A percentile compares a stretch with the other conserved stretches of the same genome.
Conservation (phyloP, 495 filamentous ascomycete species). For the Trichoderma asperelloides region DNA sequence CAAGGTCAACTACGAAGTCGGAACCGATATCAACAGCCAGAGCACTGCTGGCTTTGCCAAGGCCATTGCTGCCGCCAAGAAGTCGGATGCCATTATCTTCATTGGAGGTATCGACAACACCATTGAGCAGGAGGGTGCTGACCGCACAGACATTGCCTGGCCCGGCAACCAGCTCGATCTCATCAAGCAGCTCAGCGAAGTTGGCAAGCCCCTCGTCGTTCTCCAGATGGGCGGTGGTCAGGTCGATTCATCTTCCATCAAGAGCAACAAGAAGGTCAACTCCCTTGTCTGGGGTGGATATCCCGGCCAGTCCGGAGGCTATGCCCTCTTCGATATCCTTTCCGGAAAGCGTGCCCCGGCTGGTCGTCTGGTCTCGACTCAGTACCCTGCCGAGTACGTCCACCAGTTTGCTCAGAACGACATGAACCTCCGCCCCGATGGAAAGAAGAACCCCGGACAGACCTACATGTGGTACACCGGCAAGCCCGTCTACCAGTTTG, state of each 20-base stretch:
- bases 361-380: slow-evolving; percentile 53
- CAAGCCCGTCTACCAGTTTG: slow-evolving; percentile 36
- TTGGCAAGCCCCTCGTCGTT: slow-evolving; percentile 33
- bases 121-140: slow-evolving; percentile 30
- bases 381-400: slow-evolving; percentile 36
- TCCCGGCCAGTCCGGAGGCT: slow-evolving; percentile 49
- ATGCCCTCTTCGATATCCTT: slow-evolving; percentile 42
- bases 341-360: slow-evolving; percentile 46
- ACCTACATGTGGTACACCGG: slow-evolving; percentile 38
- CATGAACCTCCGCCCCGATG: slow-evolving; percentile 32
- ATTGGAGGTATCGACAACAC: slow-evolving; percentile 36
- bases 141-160: slow-evolving; percentile 36
- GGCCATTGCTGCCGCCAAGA: slow-evolving; percentile 2
- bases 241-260: slow-evolving; percentile 45
- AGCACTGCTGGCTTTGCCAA: background rate
- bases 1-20: background rate
- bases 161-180: slow-evolving; percentile 31
- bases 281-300: slow-evolving; percentile 42
- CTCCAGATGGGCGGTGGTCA: slow-evolving; percentile 40
- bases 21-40: background rate
- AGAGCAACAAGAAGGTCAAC: slow-evolving; percentile 17
- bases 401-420: slow-evolving; percentile 30
- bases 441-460: slow-evolving; percentile 26
- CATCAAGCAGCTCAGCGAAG: slow-evolving; percentile 26
- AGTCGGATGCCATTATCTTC: slow-evolving; percentile 22